Evolutionary conservation across 768 basidiomycete genomes (phyloP).

Genomic region (Phanerochaete carnosa): DNA sequence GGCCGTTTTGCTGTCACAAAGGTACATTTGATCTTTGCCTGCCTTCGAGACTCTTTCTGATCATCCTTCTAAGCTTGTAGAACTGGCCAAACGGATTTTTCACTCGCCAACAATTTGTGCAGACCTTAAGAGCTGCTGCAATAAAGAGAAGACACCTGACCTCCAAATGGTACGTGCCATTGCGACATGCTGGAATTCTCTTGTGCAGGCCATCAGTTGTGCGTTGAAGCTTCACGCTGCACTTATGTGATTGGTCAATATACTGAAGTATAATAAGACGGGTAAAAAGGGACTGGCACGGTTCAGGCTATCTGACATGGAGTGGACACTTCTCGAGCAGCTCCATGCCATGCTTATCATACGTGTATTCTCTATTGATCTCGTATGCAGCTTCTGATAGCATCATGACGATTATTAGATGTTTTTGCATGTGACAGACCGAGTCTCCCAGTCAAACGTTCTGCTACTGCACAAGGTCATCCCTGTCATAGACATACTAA

Average conservation of each 20-base stretch:
- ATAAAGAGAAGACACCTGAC: background rate
- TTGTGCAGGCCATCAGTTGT: conserved; percentile 13
- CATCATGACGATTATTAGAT: conserved; percentile 11
- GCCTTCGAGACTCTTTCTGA: background rate
- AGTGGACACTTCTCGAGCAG: conserved; percentile 25
- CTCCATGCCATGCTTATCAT: conserved; percentile 23
- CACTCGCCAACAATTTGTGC: conserved; percentile 9
- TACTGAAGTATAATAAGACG: conserved; percentile 17
- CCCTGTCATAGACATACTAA: conserved; percentile 26
- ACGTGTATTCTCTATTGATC: background rate
- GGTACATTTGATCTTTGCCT: background rate
- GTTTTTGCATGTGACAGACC: conserved; percentile 23
- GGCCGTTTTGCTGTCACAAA: conserved; percentile 9
- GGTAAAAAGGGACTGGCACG: conserved; percentile 2
- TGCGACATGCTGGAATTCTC: conserved; percentile 23
- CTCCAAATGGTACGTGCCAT: conserved; percentile 17
- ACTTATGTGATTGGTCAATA: conserved; percentile 13
- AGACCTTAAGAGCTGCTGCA: conserved; percentile 6
- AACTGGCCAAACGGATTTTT: conserved; percentile 13
- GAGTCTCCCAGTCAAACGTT: conserved; percentile 16
- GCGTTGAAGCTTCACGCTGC: conserved; percentile 13
- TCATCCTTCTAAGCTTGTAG: conserved; percentile 11
- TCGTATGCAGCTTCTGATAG: background rate
- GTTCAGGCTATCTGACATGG: conserved; percentile 14
- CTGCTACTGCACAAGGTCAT: conserved; percentile 29